These are phyloP conservation scores for Podospora anserina DNA, from an alignment of 495 filamentous ascomycete genomes.

Conservation along the genomic window DNA sequence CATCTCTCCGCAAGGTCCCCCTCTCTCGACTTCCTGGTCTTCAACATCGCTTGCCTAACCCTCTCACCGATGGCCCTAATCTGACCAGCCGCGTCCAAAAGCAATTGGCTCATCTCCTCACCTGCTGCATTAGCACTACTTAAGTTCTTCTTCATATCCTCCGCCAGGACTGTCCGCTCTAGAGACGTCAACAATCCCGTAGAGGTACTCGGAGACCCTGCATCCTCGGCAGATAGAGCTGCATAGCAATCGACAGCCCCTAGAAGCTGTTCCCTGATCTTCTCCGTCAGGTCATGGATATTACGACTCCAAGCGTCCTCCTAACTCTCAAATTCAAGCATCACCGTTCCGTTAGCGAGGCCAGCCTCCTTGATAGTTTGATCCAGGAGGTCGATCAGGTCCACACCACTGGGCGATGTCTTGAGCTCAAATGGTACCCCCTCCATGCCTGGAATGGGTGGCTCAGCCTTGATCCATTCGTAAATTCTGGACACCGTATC, in stretches of 20 bases:
- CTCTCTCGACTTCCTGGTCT: no score
- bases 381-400: conserved; percentile 72
- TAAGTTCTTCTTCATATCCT: no score
- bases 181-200: no score
- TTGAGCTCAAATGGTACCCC: conserved; percentile 81
- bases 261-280: neutral
- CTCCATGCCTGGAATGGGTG: conserved; percentile 64
- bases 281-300: neutral
- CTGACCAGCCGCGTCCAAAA: no score
- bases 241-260: neutral
- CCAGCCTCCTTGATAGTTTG: conserved; percentile 77
- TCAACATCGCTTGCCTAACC: no score
- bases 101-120: no score
- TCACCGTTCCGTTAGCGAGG: conserved; percentile 84
- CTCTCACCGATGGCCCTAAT: no score
- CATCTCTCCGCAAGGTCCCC: no score
- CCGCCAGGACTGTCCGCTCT: no score
- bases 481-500: conserved; percentile 82
- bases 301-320: conserved; percentile 21
- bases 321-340: conserved; percentile 82
- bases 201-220: no score
- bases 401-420: conserved; percentile 63
- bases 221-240: no score
- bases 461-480: conserved; percentile 92
- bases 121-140: no score